Evolutionary conservation across 2,329 filamentous ascomycete species (phyloP).

Genomic region (Aschersonia sp.): DNA sequence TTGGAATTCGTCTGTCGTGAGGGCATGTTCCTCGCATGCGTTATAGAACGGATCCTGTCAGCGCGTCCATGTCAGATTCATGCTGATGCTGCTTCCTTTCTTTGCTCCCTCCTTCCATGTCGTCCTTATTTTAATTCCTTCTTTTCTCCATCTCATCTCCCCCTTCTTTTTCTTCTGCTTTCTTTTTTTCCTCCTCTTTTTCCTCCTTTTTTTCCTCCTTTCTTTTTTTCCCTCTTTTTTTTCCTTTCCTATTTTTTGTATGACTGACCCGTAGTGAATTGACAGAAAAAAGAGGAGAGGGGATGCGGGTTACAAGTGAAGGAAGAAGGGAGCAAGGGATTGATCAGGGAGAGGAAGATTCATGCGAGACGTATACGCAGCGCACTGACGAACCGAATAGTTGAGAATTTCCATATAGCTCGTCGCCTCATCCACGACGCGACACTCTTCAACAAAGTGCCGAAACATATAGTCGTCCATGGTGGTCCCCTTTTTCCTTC

Average conservation of each 20-base stretch:
- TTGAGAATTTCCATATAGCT: conserved; percentile 45
- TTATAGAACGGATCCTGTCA: conserved; percentile 34
- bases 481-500: background rate
- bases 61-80: too few species aligned
- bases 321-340: too few species aligned
- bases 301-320: too few species aligned
- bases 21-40: conserved; percentile 33
- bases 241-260: background rate
- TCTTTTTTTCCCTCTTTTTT: background rate
- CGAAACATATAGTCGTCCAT: conserved; percentile 49
- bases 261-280: background rate
- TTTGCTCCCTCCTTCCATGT: background rate
- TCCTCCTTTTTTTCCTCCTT: background rate
- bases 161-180: background rate
- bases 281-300: too few species aligned
- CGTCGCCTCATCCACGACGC: conserved; percentile 34
- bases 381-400: conserved; percentile 33
- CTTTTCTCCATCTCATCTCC: background rate
- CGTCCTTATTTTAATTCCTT: background rate
- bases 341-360: too few species aligned
- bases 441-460: conserved; percentile 30
- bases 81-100: background rate
- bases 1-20: conserved; percentile 39
- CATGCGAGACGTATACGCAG: background rate
- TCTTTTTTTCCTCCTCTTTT: background rate